Base-by-base conservation (phyloP, 495 filamentous ascomycete species). In the Oleoguttula mirabilis region DNA sequence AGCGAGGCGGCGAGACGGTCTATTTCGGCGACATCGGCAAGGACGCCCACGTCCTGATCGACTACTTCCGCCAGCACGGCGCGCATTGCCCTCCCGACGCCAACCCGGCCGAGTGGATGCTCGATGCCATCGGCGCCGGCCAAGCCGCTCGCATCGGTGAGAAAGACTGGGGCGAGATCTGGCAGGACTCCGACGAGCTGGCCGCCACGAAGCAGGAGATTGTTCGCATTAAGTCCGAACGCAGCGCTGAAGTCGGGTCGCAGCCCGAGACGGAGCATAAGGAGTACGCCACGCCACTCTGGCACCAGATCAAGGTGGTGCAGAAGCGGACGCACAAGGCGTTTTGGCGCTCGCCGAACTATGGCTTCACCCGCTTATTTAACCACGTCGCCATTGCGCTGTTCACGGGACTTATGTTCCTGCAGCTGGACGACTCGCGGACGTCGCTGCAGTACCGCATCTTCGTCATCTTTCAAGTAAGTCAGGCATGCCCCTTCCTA, bases 61-160 rank as follows among this genome's bases (percentile, higher is more conserved):
- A 55, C 20, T 65, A 65, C 46, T 65, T 63, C 54, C 45, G 34
- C 22, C 61, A 66, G n/a, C 63, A 79, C 37, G 75, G 70, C 12
- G 75, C 75, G n/a, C 60, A 67, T 20, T 66, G 62, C 41, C 59
- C 59, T 10, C 60, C 67, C 3, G 68, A 74, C n/a, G 75, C 77
- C 17, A 85, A 88, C 55, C 78, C 82, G 2, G 85, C 84, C 1
- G 85, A 92, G 59, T 88, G 75, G 66, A 88, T 92, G 79, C 71
- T 93, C 6, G 86, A 93, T 49, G 80, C 79, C 1, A 80, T 93
- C 21, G 85, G 87, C 24, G 84, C 84, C 31, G 84, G 83, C 17
- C 73, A 75, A 47, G 63, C 73, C n/a, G 70, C 80, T 12, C 71
- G 83, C 2, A 72, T 84, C 31, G 82, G 82, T 17, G 71, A 79